These are phyloP conservation scores for Cocos nucifera DNA, from an alignment of 176 grass and related monocot genomes.

Conservation along the genomic window DNA sequence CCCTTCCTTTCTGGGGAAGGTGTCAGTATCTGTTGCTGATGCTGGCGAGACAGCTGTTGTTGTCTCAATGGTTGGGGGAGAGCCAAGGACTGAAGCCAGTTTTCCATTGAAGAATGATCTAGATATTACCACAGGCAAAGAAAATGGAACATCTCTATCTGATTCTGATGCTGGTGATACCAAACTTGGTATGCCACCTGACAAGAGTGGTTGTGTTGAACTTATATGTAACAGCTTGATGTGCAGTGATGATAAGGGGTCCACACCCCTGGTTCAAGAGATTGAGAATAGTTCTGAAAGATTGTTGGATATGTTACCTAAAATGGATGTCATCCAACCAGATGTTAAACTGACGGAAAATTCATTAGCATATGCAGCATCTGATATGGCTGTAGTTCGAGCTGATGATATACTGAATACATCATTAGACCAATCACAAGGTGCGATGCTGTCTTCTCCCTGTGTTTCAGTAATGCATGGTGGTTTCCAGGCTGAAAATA, in stretches of 20 bases:
- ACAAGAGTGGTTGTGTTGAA: conserved; percentile 12
- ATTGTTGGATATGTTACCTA: conserved; percentile 17
- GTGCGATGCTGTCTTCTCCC: conserved; percentile 18
- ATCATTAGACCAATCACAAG: conserved; percentile 19
- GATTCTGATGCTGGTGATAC: conserved; percentile 21
- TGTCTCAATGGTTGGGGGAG: conserved; percentile 69
- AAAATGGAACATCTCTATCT: conserved; percentile 24
- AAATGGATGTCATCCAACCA: conserved; percentile 11
- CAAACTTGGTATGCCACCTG: conserved; percentile 11
- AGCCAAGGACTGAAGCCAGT: conserved; percentile 21
- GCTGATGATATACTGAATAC: conserved; percentile 15
- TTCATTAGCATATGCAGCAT: conserved; percentile 35
- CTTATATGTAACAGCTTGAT: not conserved
- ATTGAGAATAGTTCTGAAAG: conserved; percentile 15
- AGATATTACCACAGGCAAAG: conserved; percentile 17
- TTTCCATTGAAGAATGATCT: conserved; percentile 16
- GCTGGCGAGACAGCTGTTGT: conserved; percentile 97
- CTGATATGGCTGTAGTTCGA: conserved; percentile 14
- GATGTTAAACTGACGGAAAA: conserved; percentile 21
- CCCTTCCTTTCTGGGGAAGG: conserved; percentile 64
- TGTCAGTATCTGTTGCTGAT: conserved; percentile 92
- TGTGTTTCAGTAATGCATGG: conserved; percentile 25
- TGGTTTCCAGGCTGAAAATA: conserved; percentile 31
- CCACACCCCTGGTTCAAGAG: not conserved
- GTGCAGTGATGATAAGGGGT: not conserved